Conservation (phyloP, 306 rosid genomes). For the Lablab purpureus region DNA sequence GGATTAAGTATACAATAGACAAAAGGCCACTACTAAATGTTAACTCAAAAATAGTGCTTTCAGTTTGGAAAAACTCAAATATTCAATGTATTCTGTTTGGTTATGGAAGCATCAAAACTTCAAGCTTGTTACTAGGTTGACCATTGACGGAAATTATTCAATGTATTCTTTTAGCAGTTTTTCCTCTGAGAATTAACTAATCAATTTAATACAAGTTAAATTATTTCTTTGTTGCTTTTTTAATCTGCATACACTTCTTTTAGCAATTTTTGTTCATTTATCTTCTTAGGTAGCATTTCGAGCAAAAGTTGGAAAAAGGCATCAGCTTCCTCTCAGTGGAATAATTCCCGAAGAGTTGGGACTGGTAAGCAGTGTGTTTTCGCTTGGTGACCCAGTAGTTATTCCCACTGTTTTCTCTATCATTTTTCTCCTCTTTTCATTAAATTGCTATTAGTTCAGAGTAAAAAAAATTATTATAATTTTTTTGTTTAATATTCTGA, state of each 20-base stretch:
- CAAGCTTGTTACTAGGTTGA: neutral
- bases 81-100: neutral
- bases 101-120: neutral
- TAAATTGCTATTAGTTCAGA: neutral
- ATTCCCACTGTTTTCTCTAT: neutral
- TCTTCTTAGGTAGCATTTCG: constrained; percentile 34
- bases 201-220: neutral
- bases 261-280: neutral
- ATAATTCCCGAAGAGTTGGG: constrained; percentile 18
- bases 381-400: neutral
- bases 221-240: neutral
- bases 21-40: neutral
- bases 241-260: constrained; percentile 2
- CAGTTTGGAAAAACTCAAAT: neutral
- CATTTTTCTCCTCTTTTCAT: neutral
- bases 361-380: constrained; percentile 1
- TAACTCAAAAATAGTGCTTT: neutral
- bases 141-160: neutral
- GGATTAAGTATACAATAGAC: neutral
- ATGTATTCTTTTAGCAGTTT: neutral
- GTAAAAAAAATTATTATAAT: neutral
- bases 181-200: neutral
- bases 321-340: neutral
- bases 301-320: constrained; percentile 24
- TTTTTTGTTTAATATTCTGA: neutral